Evolutionary conservation across 1,284 basidiomycete genomes (phyloP).

Genomic region (Trichosporon coremiiforme): DNA sequence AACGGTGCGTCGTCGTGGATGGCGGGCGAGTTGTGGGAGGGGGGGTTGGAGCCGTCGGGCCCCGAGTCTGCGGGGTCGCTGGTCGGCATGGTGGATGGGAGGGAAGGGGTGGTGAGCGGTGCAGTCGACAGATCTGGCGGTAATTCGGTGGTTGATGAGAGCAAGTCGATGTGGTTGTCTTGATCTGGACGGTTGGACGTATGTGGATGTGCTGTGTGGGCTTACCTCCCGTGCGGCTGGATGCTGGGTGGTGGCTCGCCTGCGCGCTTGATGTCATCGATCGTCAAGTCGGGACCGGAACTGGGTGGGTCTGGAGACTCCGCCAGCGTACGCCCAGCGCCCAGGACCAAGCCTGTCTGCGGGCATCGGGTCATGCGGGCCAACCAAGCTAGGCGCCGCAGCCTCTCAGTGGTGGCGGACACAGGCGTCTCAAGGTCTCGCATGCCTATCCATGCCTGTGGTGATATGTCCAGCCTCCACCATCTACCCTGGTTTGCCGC

Average conservation of each 20-base stretch:
- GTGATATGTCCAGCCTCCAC: background rate
- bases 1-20: slow-evolving; percentile 25
- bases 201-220: slow-evolving; percentile 3
- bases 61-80: slow-evolving; percentile 11
- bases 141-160: background rate
- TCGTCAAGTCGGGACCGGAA: slow-evolving; percentile 12
- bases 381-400: background rate
- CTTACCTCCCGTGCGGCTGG: background rate
- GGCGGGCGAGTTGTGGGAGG: background rate
- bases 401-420: background rate
- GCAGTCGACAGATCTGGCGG: background rate
- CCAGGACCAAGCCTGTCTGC: background rate
- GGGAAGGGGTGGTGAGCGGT: background rate
- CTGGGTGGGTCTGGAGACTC: slow-evolving; percentile 16
- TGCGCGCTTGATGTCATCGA: slow-evolving; percentile 17
- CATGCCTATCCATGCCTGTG: background rate
- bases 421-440: background rate
- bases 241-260: background rate
- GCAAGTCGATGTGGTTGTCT: slow-evolving; percentile 1
- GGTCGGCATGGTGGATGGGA: slow-evolving; percentile 16
- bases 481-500: background rate
- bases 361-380: background rate
- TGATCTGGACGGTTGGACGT: background rate
- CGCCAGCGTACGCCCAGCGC: background rate
- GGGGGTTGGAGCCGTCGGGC: background rate